Conservation (phyloP, 1,284 basidiomycete genomes). For the Polyporus tsugae region DNA sequence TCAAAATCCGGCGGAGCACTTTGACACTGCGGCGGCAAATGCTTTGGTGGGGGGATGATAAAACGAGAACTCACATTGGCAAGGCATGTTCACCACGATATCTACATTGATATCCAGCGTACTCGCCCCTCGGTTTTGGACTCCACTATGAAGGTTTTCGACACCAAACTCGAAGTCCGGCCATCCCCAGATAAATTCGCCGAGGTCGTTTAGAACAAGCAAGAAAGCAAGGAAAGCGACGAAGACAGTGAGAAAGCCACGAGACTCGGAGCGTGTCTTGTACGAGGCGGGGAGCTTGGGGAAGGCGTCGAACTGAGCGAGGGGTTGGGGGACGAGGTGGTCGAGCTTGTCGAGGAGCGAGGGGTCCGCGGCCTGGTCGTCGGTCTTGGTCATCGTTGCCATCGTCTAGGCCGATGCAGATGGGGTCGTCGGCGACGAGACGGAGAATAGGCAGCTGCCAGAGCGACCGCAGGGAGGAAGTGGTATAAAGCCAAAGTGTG, state of each 20-base stretch:
- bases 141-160: slow-evolving; percentile 65
- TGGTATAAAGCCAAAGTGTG: slow-evolving; percentile 30
- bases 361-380: slow-evolving; percentile 36
- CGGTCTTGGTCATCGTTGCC: slow-evolving; percentile 33
- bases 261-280: slow-evolving; percentile 84
- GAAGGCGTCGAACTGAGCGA: slow-evolving; percentile 82
- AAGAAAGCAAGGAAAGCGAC: slow-evolving; percentile 77
- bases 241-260: slow-evolving; percentile 89
- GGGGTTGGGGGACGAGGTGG: slow-evolving; percentile 59
- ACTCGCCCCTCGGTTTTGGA: slow-evolving; percentile 71
- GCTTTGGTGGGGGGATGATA: background rate
- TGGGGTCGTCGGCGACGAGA: slow-evolving; percentile 21
- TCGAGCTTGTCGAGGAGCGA: slow-evolving; percentile 65
- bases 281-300: slow-evolving; percentile 92
- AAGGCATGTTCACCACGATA: slow-evolving; percentile 91
- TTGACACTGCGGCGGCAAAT: background rate
- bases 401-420: slow-evolving; percentile 21
- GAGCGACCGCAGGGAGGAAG: slow-evolving; percentile 25
- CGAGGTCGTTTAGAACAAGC: slow-evolving; percentile 87
- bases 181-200: slow-evolving; percentile 93
- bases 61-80: slow-evolving; percentile 72
- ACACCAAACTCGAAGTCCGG: slow-evolving; percentile 88
- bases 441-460: slow-evolving; percentile 28
- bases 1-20: too few species aligned
- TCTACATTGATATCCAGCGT: slow-evolving; percentile 90